These are phyloP conservation scores for Ogataea paraovalis DNA, from an alignment of 805 yeast genomes.

Conservation along the genomic window DNA sequence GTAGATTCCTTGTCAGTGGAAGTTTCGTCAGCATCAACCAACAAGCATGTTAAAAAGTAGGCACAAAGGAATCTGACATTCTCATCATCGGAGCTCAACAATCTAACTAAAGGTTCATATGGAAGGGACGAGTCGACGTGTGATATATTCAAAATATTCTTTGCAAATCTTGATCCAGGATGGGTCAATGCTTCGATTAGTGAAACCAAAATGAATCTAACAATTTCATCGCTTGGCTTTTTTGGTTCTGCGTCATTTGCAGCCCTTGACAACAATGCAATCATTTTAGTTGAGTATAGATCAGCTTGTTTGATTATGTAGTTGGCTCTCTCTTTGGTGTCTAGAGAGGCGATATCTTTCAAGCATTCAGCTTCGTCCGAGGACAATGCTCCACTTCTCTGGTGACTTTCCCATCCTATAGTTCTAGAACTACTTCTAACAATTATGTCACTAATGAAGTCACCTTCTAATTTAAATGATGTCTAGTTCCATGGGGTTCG, in stretches of 20 bases:
- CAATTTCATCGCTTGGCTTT: slow-evolving; percentile 56
- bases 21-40: slow-evolving; percentile 28
- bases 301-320: slow-evolving; percentile 43
- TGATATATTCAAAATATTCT: slow-evolving; percentile 37
- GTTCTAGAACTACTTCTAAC: slow-evolving; percentile 71
- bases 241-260: background rate
- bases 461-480: slow-evolving; percentile 55
- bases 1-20: slow-evolving; percentile 31
- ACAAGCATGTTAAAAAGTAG: slow-evolving; percentile 48
- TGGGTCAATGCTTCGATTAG: slow-evolving; percentile 52
- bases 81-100: slow-evolving; percentile 52
- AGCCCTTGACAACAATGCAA: slow-evolving; percentile 47
- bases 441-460: slow-evolving; percentile 60
- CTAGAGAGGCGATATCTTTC: slow-evolving; percentile 26
- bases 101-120: slow-evolving; percentile 47
- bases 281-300: slow-evolving; percentile 50
- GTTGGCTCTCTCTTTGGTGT: slow-evolving; percentile 37
- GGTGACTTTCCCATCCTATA: slow-evolving; percentile 89
- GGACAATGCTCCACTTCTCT: slow-evolving; percentile 64
- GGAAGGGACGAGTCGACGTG: slow-evolving; percentile 44
- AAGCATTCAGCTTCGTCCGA: slow-evolving; percentile 57
- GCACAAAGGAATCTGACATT: slow-evolving; percentile 53
- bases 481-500: slow-evolving; percentile 4
- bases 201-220: slow-evolving; percentile 60
- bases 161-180: slow-evolving; percentile 20